A percentile compares a stretch with the other conserved stretches of the same genome.
These are phyloP conservation scores for Capsicum pubescens DNA, from an alignment of 257 asterid species.

Conservation along the genomic window DNA sequence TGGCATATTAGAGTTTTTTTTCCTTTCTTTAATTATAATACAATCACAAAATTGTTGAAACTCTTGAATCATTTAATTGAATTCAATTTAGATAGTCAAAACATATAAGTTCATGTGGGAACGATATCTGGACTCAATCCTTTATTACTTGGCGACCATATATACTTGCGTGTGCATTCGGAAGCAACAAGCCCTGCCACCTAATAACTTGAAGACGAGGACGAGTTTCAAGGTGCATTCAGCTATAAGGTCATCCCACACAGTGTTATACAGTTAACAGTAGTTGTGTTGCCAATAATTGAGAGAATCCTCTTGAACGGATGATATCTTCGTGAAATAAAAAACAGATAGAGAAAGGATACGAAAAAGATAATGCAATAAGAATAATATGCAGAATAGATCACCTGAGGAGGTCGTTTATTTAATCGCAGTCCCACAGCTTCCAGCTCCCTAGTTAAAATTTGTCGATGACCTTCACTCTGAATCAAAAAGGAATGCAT, in stretches of 20 bases:
- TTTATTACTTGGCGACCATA: no score
- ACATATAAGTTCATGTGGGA: no score
- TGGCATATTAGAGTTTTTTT: no score
- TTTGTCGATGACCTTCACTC: constrained; percentile 99
- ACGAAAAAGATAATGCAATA: background rate
- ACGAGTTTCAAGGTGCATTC: background rate
- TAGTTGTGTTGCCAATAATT: background rate
- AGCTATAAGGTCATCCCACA: background rate
- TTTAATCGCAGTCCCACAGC: constrained; percentile 97
- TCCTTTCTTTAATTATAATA: no score
- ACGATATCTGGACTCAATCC: no score
- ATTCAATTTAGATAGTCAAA: no score
- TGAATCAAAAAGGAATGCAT: constrained; percentile 30
- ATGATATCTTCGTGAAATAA: background rate
- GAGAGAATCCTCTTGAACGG: background rate
- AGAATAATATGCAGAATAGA: constrained; percentile 17
- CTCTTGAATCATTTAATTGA: no score
- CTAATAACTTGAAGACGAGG: constrained; percentile 3
- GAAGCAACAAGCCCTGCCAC: background rate
- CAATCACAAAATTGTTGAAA: no score
- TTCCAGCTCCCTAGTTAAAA: constrained; percentile 93
- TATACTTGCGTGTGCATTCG: no score
- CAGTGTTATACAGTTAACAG: background rate
- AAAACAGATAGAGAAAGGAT: background rate
- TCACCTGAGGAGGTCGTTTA: constrained; percentile 93